phyloP scores from a whole-genome alignment of 768 basidiomycete genomes.

The Russula virescens region DNA sequence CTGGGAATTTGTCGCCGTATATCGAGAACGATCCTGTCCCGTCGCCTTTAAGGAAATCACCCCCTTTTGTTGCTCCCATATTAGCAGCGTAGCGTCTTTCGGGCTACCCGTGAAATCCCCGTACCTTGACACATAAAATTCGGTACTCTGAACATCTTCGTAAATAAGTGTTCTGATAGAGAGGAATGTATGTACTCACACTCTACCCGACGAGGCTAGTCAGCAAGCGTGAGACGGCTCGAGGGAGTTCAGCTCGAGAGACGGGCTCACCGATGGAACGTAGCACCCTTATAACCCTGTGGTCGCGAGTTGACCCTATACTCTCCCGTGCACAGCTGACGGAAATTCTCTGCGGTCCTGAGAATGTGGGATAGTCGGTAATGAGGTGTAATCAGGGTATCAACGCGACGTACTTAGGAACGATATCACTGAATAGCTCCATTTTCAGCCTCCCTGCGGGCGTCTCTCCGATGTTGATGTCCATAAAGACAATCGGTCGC shows the following conservation, averaged over 20 bases:
- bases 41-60: slow-evolving; percentile 91
- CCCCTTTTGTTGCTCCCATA: slow-evolving; percentile 48
- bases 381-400: not conserved
- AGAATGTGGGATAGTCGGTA: slow-evolving; percentile 7
- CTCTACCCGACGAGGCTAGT: slow-evolving; percentile 41
- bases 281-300: slow-evolving; percentile 88
- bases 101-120: slow-evolving; percentile 12
- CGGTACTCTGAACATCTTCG: slow-evolving; percentile 48
- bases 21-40: slow-evolving; percentile 97
- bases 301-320: slow-evolving; percentile 79
- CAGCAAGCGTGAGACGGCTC: slow-evolving; percentile 26
- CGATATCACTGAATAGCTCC: slow-evolving; percentile 94
- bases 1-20: slow-evolving; percentile 91
- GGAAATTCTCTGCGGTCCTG: slow-evolving; percentile 96
- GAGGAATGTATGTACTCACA: slow-evolving; percentile 42
- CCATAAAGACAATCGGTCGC: slow-evolving; percentile 95
- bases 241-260: slow-evolving; percentile 21
- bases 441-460: slow-evolving; percentile 94
- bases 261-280: slow-evolving; percentile 73
- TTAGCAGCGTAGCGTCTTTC: not conserved
- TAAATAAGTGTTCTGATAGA: slow-evolving; percentile 19
- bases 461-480: slow-evolving; percentile 93
- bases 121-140: slow-evolving; percentile 96
- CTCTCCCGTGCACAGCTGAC: slow-evolving; percentile 97
- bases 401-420: slow-evolving; percentile 67